Base-by-base conservation (phyloP, 805 yeast genomes). In the Saturnispora besseyi region DNA sequence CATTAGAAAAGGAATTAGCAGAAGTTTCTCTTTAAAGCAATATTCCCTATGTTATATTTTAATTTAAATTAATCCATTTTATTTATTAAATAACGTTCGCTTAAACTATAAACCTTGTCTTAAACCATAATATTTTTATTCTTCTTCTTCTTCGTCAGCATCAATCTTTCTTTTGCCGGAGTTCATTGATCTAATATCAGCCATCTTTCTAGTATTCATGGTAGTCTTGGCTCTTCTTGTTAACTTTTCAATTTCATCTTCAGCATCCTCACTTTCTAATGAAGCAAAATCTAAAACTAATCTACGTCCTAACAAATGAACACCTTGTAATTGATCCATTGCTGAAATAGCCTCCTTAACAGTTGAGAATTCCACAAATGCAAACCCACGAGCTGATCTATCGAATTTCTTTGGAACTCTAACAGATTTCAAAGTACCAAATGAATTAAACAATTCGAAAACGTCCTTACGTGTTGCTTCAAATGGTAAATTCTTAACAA, bases 351-450 rank as follows among this genome's bases (percentile, higher is more conserved):
- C 97, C 67, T 93, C 99, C 65, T 87, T 82, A 22, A 87, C 76
- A 38, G 93, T 71, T 10, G 85, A 72, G 63, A 85, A 93, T 68
- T 93, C 99, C 43, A 95, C 96, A 66, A 93, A 93, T 0, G 98
- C 99, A 73, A 93, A 93, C 64, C 99, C 99, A 64, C 99, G 81
- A 11, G 97, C 95, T 34, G 88, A 77, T 63, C 84, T 86, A 74
- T 93, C 95, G 71, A 91, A 90, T 66, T 93, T 93, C 78, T 86
- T 85, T 31, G 99, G 99, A 45, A 93, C 91, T 62, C 99, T 81
- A 41, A 90, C 96, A 2, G 97, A 86, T 61, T 90, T 87, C 61
- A 93, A 74, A 68, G 87, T 90, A 51, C 99, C 99, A 70, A 91
- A 93, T 1, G 98, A 83, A 51, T 93, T 89, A 69, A 93, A 90